phyloP scores from a whole-genome alignment of 257 asterid genomes.

The Anisodus acutangulus region DNA sequence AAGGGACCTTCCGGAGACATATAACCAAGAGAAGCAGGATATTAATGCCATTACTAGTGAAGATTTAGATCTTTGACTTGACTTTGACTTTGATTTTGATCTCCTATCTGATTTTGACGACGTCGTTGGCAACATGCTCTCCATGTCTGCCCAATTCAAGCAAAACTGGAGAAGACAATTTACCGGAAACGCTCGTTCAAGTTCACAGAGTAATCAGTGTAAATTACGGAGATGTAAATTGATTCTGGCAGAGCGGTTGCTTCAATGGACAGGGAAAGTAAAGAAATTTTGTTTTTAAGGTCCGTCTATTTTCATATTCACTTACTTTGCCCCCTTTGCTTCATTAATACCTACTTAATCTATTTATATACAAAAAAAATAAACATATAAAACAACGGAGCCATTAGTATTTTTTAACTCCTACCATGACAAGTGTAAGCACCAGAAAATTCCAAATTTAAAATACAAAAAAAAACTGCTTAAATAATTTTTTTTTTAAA shows the following conservation, averaged over 20 bases:
- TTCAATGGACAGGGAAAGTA: not conserved
- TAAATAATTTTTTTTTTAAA: too few species aligned
- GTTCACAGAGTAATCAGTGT: not conserved
- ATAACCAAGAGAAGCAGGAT: slow-evolving; percentile 91
- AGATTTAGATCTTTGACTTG: slow-evolving; percentile 60
- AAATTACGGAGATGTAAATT: slow-evolving; percentile 9
- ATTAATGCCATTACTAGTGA: slow-evolving; percentile 66
- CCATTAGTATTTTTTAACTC: too few species aligned
- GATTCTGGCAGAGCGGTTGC: slow-evolving; percentile 1
- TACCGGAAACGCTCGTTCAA: not conserved
- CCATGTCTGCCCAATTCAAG: slow-evolving; percentile 44
- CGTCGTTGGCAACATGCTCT: slow-evolving; percentile 59
- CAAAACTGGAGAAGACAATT: not conserved
- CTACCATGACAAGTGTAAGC: too few species aligned
- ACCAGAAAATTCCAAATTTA: too few species aligned
- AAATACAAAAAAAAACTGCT: too few species aligned
- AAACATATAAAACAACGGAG: too few species aligned
- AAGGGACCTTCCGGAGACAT: slow-evolving; percentile 79
- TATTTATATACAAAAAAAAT: too few species aligned
- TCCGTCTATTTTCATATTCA: not conserved
- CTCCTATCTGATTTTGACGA: slow-evolving; percentile 72
- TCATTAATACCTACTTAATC: too few species aligned
- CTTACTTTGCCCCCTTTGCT: not conserved
- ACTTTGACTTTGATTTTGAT: slow-evolving; percentile 74
- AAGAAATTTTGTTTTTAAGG: not conserved